Evolutionary conservation across 2,329 filamentous ascomycete genomes (phyloP), one percentile per base, ranked within the genome.

Genomic region (Sporothrix dimorphospora): DNA sequence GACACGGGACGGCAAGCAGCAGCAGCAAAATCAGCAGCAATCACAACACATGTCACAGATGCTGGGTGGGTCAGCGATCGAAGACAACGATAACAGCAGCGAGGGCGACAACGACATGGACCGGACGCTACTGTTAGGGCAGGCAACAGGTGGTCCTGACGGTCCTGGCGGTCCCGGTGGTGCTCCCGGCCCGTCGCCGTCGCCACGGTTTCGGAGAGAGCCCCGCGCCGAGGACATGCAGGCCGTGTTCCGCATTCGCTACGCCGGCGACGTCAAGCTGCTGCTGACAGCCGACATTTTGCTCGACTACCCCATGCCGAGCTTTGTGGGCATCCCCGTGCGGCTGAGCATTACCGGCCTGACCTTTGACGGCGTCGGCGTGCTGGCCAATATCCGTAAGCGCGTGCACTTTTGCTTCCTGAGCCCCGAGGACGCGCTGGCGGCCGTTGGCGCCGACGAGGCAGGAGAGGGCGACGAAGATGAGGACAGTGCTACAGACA

Each of bases 221-320:
- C 91, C 90, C 4, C 88, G 91, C 34, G 88, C 92, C 2, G 94
- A 97, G 75, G 96, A 99, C 78, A 86, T 98, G 70, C 96, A 99
- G 80, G 92, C 97, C 66, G 92, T 98, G 6, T 95, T 97, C 78
- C 91, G 94, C 75, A 94, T 97, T 73, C 90, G 90, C 71, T 99
- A 99, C 81, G 89, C 91, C 2, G 96, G 96, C 42, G 92, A 98
- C 78, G 87, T 99, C 72, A 90, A 91, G 76, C 87, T 99, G 72
- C 93, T 94, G 74, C 85, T 99, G 67, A 98, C 96, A 30, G 94
- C 96, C 0, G 94, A 98, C 81, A 97, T 99, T 55, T 85, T 98
- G 42, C 90, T 99, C 45, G 96, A 99, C 81, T 99, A 99, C 80
- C 96, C 96, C 0, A 98, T 98, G 93, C 94, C 94, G 53, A 97